Percentiles rank a stretch among this genome's conserved stretches.
Conservation (phyloP, 2,329 filamentous ascomycete genomes). For the Mollisia scopiformis region DNA sequence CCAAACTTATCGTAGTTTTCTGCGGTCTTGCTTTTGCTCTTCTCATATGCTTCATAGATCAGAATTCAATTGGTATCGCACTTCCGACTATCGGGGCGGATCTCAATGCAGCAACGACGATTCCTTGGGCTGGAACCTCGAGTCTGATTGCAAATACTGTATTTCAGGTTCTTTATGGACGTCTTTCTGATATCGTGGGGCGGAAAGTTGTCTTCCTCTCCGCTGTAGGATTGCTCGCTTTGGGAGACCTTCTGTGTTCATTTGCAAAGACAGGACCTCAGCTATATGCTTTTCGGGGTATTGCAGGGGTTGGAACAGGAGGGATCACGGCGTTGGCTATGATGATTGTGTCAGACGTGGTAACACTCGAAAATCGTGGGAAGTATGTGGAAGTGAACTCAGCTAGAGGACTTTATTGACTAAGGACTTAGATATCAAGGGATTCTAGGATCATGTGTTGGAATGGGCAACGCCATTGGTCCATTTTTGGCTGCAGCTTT, state of each 20-base stretch:
- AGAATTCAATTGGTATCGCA: slow-evolving; percentile 42
- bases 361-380: slow-evolving; percentile 60
- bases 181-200: slow-evolving; percentile 63
- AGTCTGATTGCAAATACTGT: slow-evolving; percentile 60
- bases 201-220: slow-evolving; percentile 60
- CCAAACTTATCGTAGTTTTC: slow-evolving; percentile 54
- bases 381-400: slow-evolving; percentile 43
- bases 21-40: slow-evolving; percentile 53
- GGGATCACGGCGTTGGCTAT: slow-evolving; percentile 61
- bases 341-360: slow-evolving; percentile 65
- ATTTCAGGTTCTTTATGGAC: slow-evolving; percentile 67
- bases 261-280: slow-evolving; percentile 57
- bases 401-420: background rate
- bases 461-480: slow-evolving; percentile 46
- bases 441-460: slow-evolving; percentile 44
- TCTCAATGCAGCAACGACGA: slow-evolving; percentile 48
- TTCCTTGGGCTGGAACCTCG: slow-evolving; percentile 58
- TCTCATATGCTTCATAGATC: slow-evolving; percentile 51
- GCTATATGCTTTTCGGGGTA: slow-evolving; percentile 63
- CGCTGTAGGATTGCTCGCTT: slow-evolving; percentile 52
- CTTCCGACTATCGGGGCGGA: slow-evolving; percentile 55
- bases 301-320: slow-evolving; percentile 64
- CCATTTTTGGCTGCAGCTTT: slow-evolving; percentile 48
- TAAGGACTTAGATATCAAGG: slow-evolving; percentile 42
- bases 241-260: slow-evolving; percentile 63